These are phyloP conservation scores for Paramecium biaurelia DNA, from an alignment of 73 alveolate species.

Conservation along the genomic window DNA sequence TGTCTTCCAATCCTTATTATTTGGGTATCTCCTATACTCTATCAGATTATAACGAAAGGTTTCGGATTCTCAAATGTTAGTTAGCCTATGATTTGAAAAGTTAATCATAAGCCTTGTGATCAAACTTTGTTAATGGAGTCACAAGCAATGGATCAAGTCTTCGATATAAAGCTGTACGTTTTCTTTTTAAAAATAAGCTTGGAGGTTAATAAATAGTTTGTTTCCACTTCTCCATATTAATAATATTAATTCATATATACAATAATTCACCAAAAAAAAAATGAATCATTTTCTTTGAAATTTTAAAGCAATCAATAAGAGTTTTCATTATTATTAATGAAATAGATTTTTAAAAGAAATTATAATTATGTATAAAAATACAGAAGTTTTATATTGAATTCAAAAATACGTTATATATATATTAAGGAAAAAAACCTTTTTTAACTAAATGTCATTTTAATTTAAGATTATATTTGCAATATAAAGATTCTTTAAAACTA, in stretches of 20 bases:
- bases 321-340: no score
- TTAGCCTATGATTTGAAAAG: background rate
- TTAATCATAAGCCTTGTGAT: background rate
- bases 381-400: no score
- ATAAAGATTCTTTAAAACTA: background rate
- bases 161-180: background rate
- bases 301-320: background rate
- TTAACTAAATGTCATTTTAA: no score
- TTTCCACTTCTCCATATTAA: background rate
- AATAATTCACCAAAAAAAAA: background rate
- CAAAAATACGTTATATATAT: no score
- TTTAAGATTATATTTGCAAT: no score
- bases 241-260: background rate
- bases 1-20: background rate
- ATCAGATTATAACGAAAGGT: background rate
- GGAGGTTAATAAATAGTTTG: background rate
- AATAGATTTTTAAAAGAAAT: no score
- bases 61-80: background rate
- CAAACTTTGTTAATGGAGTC: background rate
- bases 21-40: background rate
- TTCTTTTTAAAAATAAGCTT: background rate
- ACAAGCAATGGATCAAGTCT: background rate
- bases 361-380: no score
- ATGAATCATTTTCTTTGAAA: background rate
- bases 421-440: no score